phyloP scores from a whole-genome alignment of 352 stramenopile genomes.

The Phytophthora pseudosyringae region DNA sequence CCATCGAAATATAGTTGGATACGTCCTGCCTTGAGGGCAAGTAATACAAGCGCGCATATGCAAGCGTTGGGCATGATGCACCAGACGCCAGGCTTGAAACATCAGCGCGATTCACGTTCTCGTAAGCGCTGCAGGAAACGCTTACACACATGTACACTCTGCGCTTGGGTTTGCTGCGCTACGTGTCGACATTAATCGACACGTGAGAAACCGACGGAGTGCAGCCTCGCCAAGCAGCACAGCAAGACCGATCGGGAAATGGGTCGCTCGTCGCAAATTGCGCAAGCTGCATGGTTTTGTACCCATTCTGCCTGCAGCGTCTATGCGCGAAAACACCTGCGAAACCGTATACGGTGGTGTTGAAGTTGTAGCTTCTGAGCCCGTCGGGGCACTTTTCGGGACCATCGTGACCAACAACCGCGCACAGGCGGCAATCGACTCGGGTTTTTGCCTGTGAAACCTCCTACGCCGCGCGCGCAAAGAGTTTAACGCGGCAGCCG shows the following conservation, averaged over 20 bases:
- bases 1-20: no score
- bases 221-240: no score
- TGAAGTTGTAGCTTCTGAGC: constrained; percentile 29
- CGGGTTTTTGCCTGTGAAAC: constrained; percentile 3
- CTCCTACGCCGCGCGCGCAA: not conserved
- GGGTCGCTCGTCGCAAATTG: not conserved
- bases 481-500: constrained; percentile 3
- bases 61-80: no score
- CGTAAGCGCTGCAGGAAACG: no score
- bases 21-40: no score
- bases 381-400: constrained; percentile 6
- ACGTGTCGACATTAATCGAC: no score
- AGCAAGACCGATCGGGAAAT: not conserved
- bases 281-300: constrained; percentile 1
- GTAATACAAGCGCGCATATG: no score
- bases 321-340: constrained; percentile 17
- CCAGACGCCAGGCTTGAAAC: no score
- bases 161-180: no score
- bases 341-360: constrained; percentile 19
- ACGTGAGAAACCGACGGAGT: no score
- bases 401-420: not conserved
- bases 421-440: not conserved
- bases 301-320: constrained; percentile 8
- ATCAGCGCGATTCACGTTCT: no score
- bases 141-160: no score